phyloP scores from a whole-genome alignment of 257 asterid species.

The Solanum ossicruentum region DNA sequence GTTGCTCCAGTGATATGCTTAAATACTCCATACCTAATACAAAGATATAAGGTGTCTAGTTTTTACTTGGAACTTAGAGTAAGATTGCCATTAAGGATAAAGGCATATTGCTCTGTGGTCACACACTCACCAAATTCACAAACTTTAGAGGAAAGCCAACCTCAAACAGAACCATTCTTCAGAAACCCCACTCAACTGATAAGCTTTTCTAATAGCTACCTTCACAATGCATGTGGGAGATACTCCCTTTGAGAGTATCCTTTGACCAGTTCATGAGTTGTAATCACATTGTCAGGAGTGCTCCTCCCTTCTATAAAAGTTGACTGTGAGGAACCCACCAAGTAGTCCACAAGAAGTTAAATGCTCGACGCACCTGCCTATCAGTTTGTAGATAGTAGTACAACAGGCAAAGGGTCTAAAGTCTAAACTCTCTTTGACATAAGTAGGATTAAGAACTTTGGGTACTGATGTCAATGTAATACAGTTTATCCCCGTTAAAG shows the following conservation, averaged over 20 bases:
- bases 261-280: background rate
- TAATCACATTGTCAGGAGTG: background rate
- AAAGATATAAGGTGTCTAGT: background rate
- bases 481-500: background rate
- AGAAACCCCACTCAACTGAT: background rate
- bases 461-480: background rate
- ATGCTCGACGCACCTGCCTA: background rate
- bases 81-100: background rate
- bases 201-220: background rate
- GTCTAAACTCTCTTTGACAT: background rate
- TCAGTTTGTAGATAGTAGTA: background rate
- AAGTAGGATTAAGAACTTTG: background rate
- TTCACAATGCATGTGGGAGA: background rate
- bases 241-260: background rate
- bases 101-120: background rate
- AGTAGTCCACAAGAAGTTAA: background rate
- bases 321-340: background rate
- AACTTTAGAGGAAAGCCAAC: background rate
- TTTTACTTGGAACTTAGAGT: background rate
- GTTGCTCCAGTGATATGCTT: background rate
- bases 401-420: background rate
- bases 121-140: background rate
- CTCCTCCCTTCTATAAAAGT: background rate
- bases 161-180: background rate
- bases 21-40: background rate